Base-by-base conservation (phyloP, 2,329 filamentous ascomycete genomes). In the Kalmusia sp. region DNA sequence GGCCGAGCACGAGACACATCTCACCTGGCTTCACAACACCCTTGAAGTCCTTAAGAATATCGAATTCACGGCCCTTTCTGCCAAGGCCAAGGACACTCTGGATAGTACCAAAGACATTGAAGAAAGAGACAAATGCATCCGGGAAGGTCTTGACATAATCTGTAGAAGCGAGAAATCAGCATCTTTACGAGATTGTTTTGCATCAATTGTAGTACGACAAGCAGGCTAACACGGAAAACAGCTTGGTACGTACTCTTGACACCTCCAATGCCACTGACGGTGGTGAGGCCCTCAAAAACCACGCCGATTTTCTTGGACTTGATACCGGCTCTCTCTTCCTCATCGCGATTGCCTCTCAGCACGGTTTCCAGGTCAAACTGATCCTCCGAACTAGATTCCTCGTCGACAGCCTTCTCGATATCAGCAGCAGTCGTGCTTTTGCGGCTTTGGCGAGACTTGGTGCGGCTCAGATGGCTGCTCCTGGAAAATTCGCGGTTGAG, bases 1-100 rank as follows among this genome's bases (percentile, higher is more conserved):
- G 84, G 19, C 91, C 91, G 6, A 96, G 80, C 0, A 96, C 91
- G 2, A 96, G 80, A 0, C 93, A 84, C 92, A 96, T 96, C 79
- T 96, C 92, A 1, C 92, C 93, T 0, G 91, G 90, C 50, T 72
- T 73, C 5, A 66, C 64, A 6, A 80, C 73, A 41, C 78, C 89
- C 46, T 80, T 81, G 76, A 93, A 95, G 59, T 84, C 80, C 56
- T 91, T 82, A 21, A 96, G 76, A 39, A 96, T 87, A 5, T 91
- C 87, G 34, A 87, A 84, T 69, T 96, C 89, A 27, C 79, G 79
- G 2, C 87, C 87, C 70, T 90, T 90, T 51, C 84, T 84, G 0
- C 86, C 85, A 14, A 86, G 67, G 0, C 90, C 88, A 1, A 93
- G 75, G 8, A 92, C 64, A 15, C 77, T 79, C 75, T 84, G 84